Evolutionary conservation across 1,139 yeast genomes (phyloP).

Genomic region (Blastobotrys aristatus): DNA sequence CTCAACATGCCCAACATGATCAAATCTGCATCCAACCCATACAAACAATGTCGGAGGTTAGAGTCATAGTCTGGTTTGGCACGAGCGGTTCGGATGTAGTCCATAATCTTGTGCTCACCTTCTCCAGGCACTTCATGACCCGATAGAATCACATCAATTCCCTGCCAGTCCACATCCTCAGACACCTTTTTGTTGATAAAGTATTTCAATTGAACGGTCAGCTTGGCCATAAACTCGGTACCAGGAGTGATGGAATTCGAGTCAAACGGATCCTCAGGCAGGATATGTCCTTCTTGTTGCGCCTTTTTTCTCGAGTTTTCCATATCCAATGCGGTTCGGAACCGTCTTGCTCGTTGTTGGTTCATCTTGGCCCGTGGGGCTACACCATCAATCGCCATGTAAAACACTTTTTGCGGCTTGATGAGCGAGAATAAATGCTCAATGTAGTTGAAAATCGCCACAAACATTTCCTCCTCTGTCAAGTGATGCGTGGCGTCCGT

Average conservation of each 20-base stretch:
- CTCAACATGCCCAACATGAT: slow-evolving; percentile 93
- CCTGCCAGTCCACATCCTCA: slow-evolving; percentile 87
- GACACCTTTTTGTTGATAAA: slow-evolving; percentile 87
- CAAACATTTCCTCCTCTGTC: slow-evolving; percentile 88
- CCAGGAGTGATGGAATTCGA: slow-evolving; percentile 97
- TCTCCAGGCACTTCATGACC: slow-evolving; percentile 99
- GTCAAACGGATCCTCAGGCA: slow-evolving; percentile 63
- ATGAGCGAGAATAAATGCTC: slow-evolving; percentile 89
- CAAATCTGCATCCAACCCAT: slow-evolving; percentile 96
- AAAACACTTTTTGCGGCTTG: slow-evolving; percentile 79
- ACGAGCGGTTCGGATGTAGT: slow-evolving; percentile 79
- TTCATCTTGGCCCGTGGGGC: slow-evolving; percentile 99
- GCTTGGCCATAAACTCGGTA: slow-evolving; percentile 90
- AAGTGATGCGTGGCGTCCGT: slow-evolving; percentile 43
- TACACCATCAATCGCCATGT: slow-evolving; percentile 98
- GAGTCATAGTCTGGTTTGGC: slow-evolving; percentile 83
- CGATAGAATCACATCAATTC: slow-evolving; percentile 75
- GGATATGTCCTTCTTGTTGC: slow-evolving; percentile 47
- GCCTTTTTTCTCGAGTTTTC: slow-evolving; percentile 46
- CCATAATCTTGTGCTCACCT: slow-evolving; percentile 98
- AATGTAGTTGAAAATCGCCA: slow-evolving; percentile 88
- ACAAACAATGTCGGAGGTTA: slow-evolving; percentile 87
- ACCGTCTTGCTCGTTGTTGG: slow-evolving; percentile 96
- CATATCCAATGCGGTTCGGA: slow-evolving; percentile 92
- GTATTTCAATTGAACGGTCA: slow-evolving; percentile 76